These are phyloP conservation scores for Aspergillus sojae DNA, from an alignment of 2,329 filamentous ascomycete species.

Conservation along the genomic window DNA sequence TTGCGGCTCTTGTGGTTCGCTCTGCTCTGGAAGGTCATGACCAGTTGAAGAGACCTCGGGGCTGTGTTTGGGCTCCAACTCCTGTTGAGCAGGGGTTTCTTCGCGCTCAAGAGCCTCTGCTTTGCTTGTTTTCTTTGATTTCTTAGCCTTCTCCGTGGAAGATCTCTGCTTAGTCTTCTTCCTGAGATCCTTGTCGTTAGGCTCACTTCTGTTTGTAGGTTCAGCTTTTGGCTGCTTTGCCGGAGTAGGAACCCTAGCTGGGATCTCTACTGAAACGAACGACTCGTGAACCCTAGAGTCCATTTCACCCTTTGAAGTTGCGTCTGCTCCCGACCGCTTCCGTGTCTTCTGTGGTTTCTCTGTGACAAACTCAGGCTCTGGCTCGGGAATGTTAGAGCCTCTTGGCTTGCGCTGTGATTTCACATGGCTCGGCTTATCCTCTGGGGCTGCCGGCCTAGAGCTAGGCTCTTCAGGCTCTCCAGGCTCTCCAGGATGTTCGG, in stretches of 20 bases:
- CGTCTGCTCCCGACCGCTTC: constrained; percentile 9
- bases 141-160: constrained; percentile 33
- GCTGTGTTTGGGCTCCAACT: not conserved
- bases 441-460: constrained; percentile 2
- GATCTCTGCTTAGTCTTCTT: constrained; percentile 32
- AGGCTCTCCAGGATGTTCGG: not conserved
- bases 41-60: not conserved
- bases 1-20: constrained; percentile 22
- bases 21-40: constrained; percentile 17
- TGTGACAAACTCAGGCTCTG: not conserved
- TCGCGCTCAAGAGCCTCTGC: constrained; percentile 12
- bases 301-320: constrained; percentile 12
- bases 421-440: not conserved
- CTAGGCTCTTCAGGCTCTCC: not conserved
- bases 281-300: constrained; percentile 30
- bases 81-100: constrained; percentile 1
- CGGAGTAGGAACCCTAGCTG: constrained; percentile 25
- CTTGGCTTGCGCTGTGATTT: constrained; percentile 6
- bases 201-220: constrained; percentile 12
- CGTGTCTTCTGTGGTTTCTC: not conserved
- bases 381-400: constrained; percentile 5
- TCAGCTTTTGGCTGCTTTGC: constrained; percentile 36
- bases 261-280: constrained; percentile 33
- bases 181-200: constrained; percentile 25
- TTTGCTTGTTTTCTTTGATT: constrained; percentile 20